Evolutionary conservation across 1,139 yeast species (phyloP).

Genomic region (Taphrina communis): DNA sequence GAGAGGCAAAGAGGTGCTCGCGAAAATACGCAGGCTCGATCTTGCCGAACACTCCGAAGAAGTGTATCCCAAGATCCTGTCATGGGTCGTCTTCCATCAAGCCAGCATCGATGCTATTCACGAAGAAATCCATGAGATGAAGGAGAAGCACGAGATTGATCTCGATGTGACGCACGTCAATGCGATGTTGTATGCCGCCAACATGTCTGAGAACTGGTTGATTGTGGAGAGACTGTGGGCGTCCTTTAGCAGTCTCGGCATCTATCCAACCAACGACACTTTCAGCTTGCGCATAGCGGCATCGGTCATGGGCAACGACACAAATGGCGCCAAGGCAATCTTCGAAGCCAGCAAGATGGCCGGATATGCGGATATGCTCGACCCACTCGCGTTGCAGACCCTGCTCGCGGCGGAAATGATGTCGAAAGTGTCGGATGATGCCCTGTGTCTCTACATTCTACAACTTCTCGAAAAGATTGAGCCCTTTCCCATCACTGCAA

Average conservation of each 20-base stretch:
- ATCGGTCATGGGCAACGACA: slow-evolving; percentile 12
- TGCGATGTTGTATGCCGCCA: slow-evolving; percentile 33
- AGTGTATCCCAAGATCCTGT: slow-evolving; percentile 16
- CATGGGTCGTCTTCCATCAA: slow-evolving; percentile 26
- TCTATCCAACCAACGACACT: slow-evolving; percentile 22
- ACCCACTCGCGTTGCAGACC: slow-evolving; percentile 24
- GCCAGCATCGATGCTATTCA: slow-evolving; percentile 17
- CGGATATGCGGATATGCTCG: slow-evolving; percentile 35
- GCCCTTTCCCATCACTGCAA: slow-evolving; percentile 31
- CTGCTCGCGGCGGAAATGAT: slow-evolving; percentile 31
- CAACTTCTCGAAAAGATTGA: slow-evolving; percentile 17
- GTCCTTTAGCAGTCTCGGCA: neutral
- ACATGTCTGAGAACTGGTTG: slow-evolving; percentile 17
- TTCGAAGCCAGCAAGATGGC: slow-evolving; percentile 23
- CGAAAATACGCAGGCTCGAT: neutral
- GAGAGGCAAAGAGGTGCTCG: slow-evolving; percentile 7
- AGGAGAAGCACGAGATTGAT: neutral
- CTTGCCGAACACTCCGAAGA: slow-evolving; percentile 11
- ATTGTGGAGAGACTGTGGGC: slow-evolving; percentile 30
- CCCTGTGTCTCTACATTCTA: slow-evolving; percentile 8
- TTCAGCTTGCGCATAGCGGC: slow-evolving; percentile 32
- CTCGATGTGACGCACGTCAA: slow-evolving; percentile 19
- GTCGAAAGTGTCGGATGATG: slow-evolving; percentile 7
- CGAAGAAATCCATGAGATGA: slow-evolving; percentile 9
- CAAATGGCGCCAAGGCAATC: slow-evolving; percentile 8